A percentile compares a stretch with the other conserved stretches of the same genome.
Evolutionary conservation across 1,139 yeast species (phyloP).

Genomic region (Scheffersomyces segobiensis): DNA sequence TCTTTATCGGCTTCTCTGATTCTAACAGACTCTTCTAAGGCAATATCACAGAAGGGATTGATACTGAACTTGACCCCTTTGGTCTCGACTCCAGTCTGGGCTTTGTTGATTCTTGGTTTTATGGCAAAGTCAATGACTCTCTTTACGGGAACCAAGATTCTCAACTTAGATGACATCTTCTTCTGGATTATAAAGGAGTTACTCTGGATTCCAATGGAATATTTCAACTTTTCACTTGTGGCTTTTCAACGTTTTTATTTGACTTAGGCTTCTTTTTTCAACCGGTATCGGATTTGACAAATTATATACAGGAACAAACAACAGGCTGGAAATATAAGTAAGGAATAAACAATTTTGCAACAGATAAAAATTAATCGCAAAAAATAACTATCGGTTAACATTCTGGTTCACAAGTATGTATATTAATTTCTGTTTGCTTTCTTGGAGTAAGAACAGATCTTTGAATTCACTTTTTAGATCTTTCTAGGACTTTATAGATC

Average conservation of each 20-base stretch:
- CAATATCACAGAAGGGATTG: conserved; percentile 97
- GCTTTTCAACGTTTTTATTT: neutral
- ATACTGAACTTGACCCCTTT: conserved; percentile 91
- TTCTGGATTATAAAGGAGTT: neutral
- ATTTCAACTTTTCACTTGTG: neutral
- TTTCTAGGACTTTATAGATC: too few species aligned
- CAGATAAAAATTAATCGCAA: too few species aligned
- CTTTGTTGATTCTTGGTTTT: conserved; percentile 88
- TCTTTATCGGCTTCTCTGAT: conserved; percentile 68
- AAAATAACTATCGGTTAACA: too few species aligned
- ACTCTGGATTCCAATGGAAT: neutral
- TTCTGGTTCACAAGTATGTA: too few species aligned
- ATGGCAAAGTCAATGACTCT: conserved; percentile 93
- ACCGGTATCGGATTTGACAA: neutral
- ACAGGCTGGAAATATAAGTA: too few species aligned
- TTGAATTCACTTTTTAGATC: too few species aligned
- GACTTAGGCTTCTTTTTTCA: neutral
- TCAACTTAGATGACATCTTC: conserved; percentile 52
- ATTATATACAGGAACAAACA: too few species aligned
- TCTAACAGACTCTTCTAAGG: conserved; percentile 86
- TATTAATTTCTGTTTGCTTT: too few species aligned
- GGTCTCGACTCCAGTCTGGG: conserved; percentile 83
- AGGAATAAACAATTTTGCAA: too few species aligned
- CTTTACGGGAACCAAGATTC: conserved; percentile 90
- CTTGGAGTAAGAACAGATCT: too few species aligned